These are phyloP conservation scores for Bolboschoenus planiculmis DNA, from an alignment of 176 grass and related monocot genomes.

Conservation along the genomic window DNA sequence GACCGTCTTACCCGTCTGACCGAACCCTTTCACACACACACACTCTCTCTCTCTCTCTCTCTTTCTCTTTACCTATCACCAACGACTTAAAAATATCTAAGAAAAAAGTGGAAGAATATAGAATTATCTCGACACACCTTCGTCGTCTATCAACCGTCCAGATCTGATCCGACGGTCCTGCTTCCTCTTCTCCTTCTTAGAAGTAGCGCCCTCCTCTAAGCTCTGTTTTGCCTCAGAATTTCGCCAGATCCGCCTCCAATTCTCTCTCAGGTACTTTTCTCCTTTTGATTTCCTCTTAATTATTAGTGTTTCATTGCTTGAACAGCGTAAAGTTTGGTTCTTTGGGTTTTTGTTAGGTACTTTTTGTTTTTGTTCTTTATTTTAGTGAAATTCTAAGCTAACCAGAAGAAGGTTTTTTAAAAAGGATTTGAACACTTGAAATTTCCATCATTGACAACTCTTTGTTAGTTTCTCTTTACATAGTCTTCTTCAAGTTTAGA, in stretches of 20 bases:
- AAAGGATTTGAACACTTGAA: too few relatives aligned
- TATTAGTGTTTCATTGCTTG: neutral
- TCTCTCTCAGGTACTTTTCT: neutral
- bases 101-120: neutral
- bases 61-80: neutral
- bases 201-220: neutral
- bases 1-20: neutral
- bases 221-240: neutral
- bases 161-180: neutral
- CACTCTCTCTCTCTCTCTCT: neutral
- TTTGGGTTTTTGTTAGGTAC: neutral
- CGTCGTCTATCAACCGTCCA: neutral
- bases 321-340: neutral
- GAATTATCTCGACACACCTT: neutral
- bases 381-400: neutral
- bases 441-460: too few relatives aligned
- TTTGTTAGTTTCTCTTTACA: too few relatives aligned
- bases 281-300: neutral
- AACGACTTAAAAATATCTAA: neutral
- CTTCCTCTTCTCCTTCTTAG: neutral
- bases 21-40: neutral
- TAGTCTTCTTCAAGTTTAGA: neutral
- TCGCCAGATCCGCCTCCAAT: neutral
- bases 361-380: neutral
- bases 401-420: neutral